Evolutionary conservation across 305 asterid genomes (phyloP), one percentile per base, ranked within the genome.

Genomic region (Solanum hybrid): DNA sequence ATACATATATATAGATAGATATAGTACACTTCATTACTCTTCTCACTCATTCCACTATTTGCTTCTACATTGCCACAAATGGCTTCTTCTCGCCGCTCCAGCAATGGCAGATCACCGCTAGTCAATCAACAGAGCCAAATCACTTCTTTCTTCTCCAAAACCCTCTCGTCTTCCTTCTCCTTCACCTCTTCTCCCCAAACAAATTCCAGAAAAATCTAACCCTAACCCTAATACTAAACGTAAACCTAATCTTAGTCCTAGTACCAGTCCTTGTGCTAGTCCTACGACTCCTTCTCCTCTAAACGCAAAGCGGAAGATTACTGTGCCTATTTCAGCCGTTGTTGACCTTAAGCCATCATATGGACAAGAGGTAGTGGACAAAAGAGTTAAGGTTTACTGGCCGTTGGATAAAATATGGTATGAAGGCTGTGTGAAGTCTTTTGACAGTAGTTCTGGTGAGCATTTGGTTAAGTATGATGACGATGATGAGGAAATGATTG

Each of bases 381-480:
- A 90, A 88, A 94, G 95, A 90, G 75, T 96, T 69, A 96, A 84
- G 91, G 94, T 97, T 86, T 96, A 92, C 89, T 96, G 99, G 98
- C 98, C 99, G 51, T 90, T 96, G 91, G 98, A 97, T 93, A 92
- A 95, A 91, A 86, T 90, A 51, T 96, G 99, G 99, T 96, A 95
- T 89, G 97, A 94, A 90, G 99, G 99, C 8, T 88, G 75, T 69
- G 98, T 97, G 38, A 94, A 91, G 79, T 95, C 94, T 79, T 96
- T 94, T 29, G 97, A 97, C 88, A 90, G 89, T 89, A 20, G 88
- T 79, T 93, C 96, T 12, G 98, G 98, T 26, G 94, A 95, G 93
- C 99, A 97, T 95, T 91, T 92, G 95, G 94, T 97, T 92, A 93
- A 90, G 92, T 96, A 97, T 91, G 98, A 96, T 51, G 99, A 97